phyloP scores from a whole-genome alignment of 306 rosid species.

The Cercis canadensis region DNA sequence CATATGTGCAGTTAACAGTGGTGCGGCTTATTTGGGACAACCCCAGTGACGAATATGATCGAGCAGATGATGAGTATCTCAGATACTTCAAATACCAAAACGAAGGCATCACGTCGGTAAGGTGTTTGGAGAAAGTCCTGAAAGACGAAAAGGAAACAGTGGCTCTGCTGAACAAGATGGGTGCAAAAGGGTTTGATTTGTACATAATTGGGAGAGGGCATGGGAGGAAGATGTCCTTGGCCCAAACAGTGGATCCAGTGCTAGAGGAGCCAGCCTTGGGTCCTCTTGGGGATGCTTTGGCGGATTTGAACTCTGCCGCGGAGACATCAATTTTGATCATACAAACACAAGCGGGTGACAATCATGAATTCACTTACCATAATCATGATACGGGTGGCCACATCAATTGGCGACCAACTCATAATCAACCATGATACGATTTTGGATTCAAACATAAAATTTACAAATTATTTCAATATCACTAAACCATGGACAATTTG shows the following conservation, averaged over 20 bases:
- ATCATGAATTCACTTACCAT: too few species aligned
- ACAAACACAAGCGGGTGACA: conserved; percentile 9
- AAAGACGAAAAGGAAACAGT: conserved; percentile 49
- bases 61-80: conserved; percentile 29
- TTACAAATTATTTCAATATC: too few species aligned
- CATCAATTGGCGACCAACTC: too few species aligned
- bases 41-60: conserved; percentile 36
- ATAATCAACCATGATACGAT: too few species aligned
- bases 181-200: conserved; percentile 43
- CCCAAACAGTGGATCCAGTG: conserved; percentile 47
- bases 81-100: conserved; percentile 7
- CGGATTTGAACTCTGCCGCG: conserved; percentile 51
- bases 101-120: conserved; percentile 4
- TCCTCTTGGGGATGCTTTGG: conserved; percentile 50
- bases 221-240: conserved; percentile 50
- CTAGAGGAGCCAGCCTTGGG: conserved; percentile 53
- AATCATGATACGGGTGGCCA: too few species aligned
- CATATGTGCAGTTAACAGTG: conserved; percentile 34
- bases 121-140: conserved; percentile 42
- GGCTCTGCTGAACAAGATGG: conserved; percentile 39
- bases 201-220: conserved; percentile 48
- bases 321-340: conserved; percentile 46
- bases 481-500: too few species aligned
- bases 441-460: too few species aligned
- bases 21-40: conserved; percentile 51